Evolutionary conservation across 2,329 filamentous ascomycete species (phyloP), one percentile per base, ranked within the genome.

Genomic region (Bipolaris victoriae): DNA sequence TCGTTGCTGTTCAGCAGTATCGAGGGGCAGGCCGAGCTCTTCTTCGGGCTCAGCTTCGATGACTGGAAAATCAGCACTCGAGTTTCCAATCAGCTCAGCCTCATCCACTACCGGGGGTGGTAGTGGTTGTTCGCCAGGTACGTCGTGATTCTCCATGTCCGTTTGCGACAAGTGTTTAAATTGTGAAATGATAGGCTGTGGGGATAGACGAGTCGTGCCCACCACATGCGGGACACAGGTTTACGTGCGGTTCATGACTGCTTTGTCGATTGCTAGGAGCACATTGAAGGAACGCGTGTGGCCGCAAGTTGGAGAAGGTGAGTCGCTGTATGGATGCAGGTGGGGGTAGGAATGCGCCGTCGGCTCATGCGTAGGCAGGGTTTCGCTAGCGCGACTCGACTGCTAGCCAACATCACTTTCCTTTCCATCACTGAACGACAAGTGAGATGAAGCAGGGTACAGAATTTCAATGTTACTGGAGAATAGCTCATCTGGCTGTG

Each of bases 91-190:
- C 46, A 77, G 63, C 55, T 77, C 76, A 45, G 73, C 75, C 51
- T 73, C 74, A 33, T 77, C 76, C 39, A 77, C 59, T 26, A 70
- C 69, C 7, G 73, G 69, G 22, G 74, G 73, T 16, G 70, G 65
- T 54, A 73, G 64, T 16, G 70, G 65, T 20, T 69, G 66, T 56
- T 64, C 68, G 33, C 65, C 69, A 46, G 67, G 59, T 41, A 66
- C 26, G 51, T 63, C 58, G 65, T 54, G 62, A 49, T 62, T 59
- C 47, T 70, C 66, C 73, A 76, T 76, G 24, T 60, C 65, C 7
- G 58, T 39, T 61, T 49, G 57, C 49, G 58, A 56, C 35, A 47
- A 52, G 36, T 55, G 46, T 52, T 61, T 49, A 57, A 51, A 51
- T 24, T 48, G 57, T 53, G 57, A 46, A 57, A 57, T 51, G 49